Evolutionary conservation across 164 flowering plant genomes (phyloP), one percentile per base, ranked within the genome.

Genomic region (Stephania cephalantha): DNA sequence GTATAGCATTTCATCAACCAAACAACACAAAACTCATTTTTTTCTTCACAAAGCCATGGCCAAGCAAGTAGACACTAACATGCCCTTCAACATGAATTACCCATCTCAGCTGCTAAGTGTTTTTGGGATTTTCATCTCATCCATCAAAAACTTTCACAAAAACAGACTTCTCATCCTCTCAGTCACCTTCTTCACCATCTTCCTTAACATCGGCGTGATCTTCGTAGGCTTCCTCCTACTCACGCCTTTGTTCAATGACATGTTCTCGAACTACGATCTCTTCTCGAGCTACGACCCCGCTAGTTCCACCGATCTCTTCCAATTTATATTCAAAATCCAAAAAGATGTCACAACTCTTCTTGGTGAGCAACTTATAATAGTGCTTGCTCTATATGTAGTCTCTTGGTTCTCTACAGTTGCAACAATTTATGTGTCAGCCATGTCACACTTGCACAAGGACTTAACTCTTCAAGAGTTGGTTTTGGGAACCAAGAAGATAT

Each of bases 391-490:
- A 4, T 30, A 18, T 12, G 46, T 72, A 46, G 6, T 72, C 15
- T 72, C 48, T 12, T 29, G 25, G 46, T 17, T 58, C 48, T 58
- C 22, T 13, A 72, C 63, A 2, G 46, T 72, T 18, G 50, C 74
- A 20, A 72, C 46, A 13, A 55, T 72, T 55, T 61, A 58, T 72
- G 68, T 58, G 65, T 72, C 74, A 30, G 46, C 74, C 67, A 15
- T 58, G 68, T 72, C 74, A 30, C 35, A 72, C 48, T 31, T 29
- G 35, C 67, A 6, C 31, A 72, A 58, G 67, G n/a, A 30, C 5
- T 31, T 30, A 12, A 35, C 25, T 25, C 13, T 70, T 4, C 65
- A 4, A 9, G 58, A 52, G 13, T 52, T 52, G 58, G 11, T 52
- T 1, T 52, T 9, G 17, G 58, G 58, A 52, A 52, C 13, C 58